Base-by-base conservation (phyloP, 306 rosid genomes). In the Casuarina equisetifolia region DNA sequence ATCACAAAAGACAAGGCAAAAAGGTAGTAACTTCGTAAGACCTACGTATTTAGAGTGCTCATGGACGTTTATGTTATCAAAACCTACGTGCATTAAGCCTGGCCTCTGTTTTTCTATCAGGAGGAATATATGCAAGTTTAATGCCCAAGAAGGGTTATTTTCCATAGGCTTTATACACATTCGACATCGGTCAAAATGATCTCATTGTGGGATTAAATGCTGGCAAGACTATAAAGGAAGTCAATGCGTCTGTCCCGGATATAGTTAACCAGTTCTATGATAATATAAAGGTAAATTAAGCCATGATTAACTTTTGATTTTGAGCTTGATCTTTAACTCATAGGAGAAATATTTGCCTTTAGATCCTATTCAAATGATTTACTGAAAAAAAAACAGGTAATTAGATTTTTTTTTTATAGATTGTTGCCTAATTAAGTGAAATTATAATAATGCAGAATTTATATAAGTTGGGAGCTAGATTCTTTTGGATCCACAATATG, bases 401-500 rank as follows among this genome's bases (percentile, higher is more conserved):
- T 25, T 25, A 25, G 32, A 25, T 25, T 72, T 59, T n/a, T 53
- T 4, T 53, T 16, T 3, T 46, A 42, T 25, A 25, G 32, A 25
- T 25, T 25, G 32, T 25, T 25, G 32, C 32, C 32, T 25, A 25
- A 25, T 25, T 25, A 25, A 25, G 32, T 25, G 32, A 25, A 25
- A 25, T 25, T 25, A 25, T 25, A 25, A 55, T 46, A 2, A 49
- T 66, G 9, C n/a, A 81, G 87, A 63, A 55, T 68, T 5, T 86
- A 20, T 76, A 81, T 73, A 43, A 81, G 8, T 48, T 78, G 77
- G 90, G 84, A 32, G 87, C 62, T 0, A 83, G 82, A 64, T 75
- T 79, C 4, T 81, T 86, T 50, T 81, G 90, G 87, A 70, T 86
- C 45, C 84, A 84, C 68, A 81, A 73, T 61, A 83, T 76, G 1